Evolutionary conservation across 2,329 filamentous ascomycete genomes (phyloP).

Genomic region (Hymenoscyphus linearis): DNA sequence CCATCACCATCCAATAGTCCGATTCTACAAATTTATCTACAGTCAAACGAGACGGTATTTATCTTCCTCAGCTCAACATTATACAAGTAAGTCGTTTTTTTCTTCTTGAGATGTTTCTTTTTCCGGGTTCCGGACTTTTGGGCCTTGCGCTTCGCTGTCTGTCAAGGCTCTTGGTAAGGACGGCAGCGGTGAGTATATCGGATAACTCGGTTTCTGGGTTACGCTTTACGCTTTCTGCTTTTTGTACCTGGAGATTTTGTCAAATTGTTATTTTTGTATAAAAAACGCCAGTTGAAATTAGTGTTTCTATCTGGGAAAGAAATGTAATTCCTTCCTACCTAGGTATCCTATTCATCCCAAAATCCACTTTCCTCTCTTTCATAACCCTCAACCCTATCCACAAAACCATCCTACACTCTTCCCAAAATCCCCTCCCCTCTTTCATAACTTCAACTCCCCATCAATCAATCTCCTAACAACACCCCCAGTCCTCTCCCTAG

Average conservation of each 20-base stretch:
- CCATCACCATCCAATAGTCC: slow-evolving; percentile 28
- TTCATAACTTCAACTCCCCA: too few species aligned
- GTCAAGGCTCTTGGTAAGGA: too few species aligned
- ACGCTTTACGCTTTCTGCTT: neutral
- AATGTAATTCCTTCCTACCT: too few species aligned
- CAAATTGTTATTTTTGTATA: too few species aligned
- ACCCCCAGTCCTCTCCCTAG: slow-evolving; percentile 39
- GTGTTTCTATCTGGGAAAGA: too few species aligned
- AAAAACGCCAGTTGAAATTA: too few species aligned
- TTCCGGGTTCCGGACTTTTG: neutral
- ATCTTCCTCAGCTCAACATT: slow-evolving; percentile 1
- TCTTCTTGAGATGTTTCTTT: neutral
- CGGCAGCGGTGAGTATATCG: too few species aligned
- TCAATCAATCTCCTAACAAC: too few species aligned
- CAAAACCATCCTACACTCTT: neutral
- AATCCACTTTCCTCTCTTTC: neutral
- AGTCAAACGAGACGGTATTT: neutral
- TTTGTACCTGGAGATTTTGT: too few species aligned
- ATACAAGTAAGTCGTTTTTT: neutral
- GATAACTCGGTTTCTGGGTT: too few species aligned
- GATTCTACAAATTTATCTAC: neutral
- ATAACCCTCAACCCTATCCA: neutral
- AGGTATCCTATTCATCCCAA: too few species aligned
- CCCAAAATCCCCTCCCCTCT: neutral
- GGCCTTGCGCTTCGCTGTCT: too few species aligned